Percentiles rank a stretch among this genome's conserved stretches.
phyloP scores from a whole-genome alignment of 306 rosid species.

The Vachellia pachyceras region DNA sequence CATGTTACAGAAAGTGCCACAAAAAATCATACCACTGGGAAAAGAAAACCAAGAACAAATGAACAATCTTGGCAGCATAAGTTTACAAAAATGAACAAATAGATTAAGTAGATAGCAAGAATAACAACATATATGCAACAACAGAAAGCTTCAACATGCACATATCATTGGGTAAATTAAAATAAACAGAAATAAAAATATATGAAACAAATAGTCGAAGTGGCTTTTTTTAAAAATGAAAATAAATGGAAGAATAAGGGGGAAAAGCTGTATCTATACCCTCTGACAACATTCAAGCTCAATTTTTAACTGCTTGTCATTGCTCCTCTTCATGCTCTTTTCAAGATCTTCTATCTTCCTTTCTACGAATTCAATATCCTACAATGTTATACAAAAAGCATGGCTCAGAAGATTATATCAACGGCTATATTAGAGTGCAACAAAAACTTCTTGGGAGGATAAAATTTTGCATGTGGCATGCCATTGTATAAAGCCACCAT shows the following conservation, averaged over 20 bases:
- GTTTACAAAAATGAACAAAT: neutral
- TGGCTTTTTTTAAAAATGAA: neutral
- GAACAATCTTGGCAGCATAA: slow-evolving; percentile 2
- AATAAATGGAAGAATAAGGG: neutral
- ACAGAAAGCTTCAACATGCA: neutral
- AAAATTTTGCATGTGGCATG: neutral
- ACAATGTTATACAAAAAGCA: slow-evolving; percentile 23
- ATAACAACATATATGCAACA: neutral
- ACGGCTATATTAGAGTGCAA: slow-evolving; percentile 26
- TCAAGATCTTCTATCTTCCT: slow-evolving; percentile 84
- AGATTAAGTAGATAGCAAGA: neutral
- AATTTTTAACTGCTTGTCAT: slow-evolving; percentile 90
- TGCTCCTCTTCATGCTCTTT: slow-evolving; percentile 99
- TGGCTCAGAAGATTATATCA: slow-evolving; percentile 15
- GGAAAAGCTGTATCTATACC: slow-evolving; percentile 51
- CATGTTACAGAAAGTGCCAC: slow-evolving; percentile 1
- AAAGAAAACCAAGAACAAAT: neutral
- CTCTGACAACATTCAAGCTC: slow-evolving; percentile 86
- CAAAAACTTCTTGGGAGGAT: neutral
- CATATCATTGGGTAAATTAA: neutral
- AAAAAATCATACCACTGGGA: neutral
- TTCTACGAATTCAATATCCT: slow-evolving; percentile 94
- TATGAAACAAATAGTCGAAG: slow-evolving; percentile 16
- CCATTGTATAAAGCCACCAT: neutral
- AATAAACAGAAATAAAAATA: neutral